Percentiles rank a stretch among this genome's conserved stretches.
Evolutionary conservation across 805 yeast species (phyloP).

Genomic region (Debaryomyces hansenii): DNA sequence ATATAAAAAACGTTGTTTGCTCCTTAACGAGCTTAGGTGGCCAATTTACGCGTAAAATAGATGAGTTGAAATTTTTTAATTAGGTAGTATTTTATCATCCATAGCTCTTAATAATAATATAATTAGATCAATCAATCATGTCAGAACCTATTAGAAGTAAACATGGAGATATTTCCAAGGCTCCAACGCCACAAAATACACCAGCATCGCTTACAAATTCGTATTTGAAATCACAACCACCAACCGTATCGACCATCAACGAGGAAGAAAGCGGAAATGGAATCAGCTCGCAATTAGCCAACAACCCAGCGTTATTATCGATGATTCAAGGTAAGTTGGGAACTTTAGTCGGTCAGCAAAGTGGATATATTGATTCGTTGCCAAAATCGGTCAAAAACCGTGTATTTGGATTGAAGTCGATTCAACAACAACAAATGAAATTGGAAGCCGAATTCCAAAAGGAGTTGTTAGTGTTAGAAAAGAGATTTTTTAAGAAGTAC

Average conservation of each 20-base stretch:
- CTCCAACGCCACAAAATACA: slow-evolving; percentile 98
- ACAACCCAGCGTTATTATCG: slow-evolving; percentile 79
- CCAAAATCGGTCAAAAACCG: slow-evolving; percentile 73
- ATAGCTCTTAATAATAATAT: not conserved
- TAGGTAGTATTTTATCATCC: not conserved
- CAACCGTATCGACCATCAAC: slow-evolving; percentile 61
- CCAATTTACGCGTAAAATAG: not conserved
- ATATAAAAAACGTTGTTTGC: not conserved
- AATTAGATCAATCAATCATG: slow-evolving; percentile 44
- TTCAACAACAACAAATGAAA: slow-evolving; percentile 77
- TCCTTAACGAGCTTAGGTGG: not conserved
- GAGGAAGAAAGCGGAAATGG: slow-evolving; percentile 55
- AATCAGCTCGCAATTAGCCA: slow-evolving; percentile 53
- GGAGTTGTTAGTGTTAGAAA: slow-evolving; percentile 84
- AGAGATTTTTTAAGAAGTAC: slow-evolving; percentile 69
- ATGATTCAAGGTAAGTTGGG: slow-evolving; percentile 90
- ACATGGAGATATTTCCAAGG: slow-evolving; percentile 74
- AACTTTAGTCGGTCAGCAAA: slow-evolving; percentile 77
- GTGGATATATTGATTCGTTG: slow-evolving; percentile 80
- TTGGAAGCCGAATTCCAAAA: slow-evolving; percentile 90
- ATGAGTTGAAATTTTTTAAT: not conserved
- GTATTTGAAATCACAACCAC: slow-evolving; percentile 62
- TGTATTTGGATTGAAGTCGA: slow-evolving; percentile 75
- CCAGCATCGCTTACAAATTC: slow-evolving; percentile 85
- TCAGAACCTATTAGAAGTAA: slow-evolving; percentile 81